Base-by-base conservation (phyloP, 805 yeast species). In the Lachancea dasiensis region DNA sequence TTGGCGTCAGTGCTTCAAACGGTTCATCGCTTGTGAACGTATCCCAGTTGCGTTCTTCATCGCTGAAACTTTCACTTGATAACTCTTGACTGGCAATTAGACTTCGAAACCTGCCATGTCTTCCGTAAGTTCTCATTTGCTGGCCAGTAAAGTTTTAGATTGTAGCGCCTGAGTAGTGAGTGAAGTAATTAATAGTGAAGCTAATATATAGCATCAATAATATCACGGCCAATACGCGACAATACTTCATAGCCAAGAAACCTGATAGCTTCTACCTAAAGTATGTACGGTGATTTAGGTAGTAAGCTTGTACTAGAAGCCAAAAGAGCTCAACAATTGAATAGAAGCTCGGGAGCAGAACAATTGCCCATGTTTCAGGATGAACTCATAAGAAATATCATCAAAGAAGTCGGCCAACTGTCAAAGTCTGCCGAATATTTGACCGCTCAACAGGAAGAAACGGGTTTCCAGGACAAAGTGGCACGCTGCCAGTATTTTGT, bases 271-370 rank as follows among this genome's bases (percentile, higher is more conserved):
- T 19, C 36, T 22, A 7, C 7, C 24, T 8, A 10, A 22, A 22
- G 7, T n/a, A 90, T 90, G 98, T 86, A 86, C 51, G 97, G 97
- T 20, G 97, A 89, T 50, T 51, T 75, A 4, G 96, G 90, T 2
- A 75, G 77, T 44, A 90, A 90, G 58, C 73, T 90, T n/a, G 70
- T 85, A 2, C 67, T 77, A 24, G 97, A 92, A 41, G 92, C 97
- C 11, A 82, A 87, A 45, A 68, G 97, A 47, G 66, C 95, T 0
- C 72, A 72, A 42, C 71, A 75, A 16, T 62, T 90, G 22, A 81
- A 79, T 31, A 39, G 41, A 38, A 43, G 44, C 27, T 37, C 39
- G 13, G 38, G 48, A 7, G 37, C 46, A 11, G 38, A 46, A 13
- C 49, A 50, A 29, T 35, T 58, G 1, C 89, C 97, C 1, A 62